phyloP scores from a whole-genome alignment of 2,329 filamentous ascomycete genomes.

The Chlorencoelia australis region DNA sequence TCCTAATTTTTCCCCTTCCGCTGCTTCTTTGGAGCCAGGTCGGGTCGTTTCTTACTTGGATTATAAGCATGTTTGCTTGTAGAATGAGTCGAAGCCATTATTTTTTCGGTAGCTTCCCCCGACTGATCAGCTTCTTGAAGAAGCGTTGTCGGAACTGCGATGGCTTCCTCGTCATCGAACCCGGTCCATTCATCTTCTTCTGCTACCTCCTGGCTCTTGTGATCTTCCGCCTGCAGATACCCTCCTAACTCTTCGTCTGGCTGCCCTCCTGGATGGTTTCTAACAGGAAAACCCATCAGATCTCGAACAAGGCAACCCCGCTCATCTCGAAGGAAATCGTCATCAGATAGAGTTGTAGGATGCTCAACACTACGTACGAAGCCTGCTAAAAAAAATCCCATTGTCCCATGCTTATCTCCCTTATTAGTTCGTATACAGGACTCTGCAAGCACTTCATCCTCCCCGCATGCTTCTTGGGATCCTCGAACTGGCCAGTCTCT shows the following conservation, averaged over 20 bases:
- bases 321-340: slow-evolving; percentile 35
- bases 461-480: slow-evolving; percentile 34
- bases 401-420: slow-evolving; percentile 71
- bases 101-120: too few relatives aligned
- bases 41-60: slow-evolving; percentile 8
- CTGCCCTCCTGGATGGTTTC: slow-evolving; percentile 16
- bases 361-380: slow-evolving; percentile 48
- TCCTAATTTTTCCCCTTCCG: slow-evolving; percentile 13
- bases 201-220: slow-evolving; percentile 10
- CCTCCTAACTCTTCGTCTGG: slow-evolving; percentile 13
- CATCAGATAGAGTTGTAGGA: background rate
- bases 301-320: slow-evolving; percentile 41
- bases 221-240: slow-evolving; percentile 5
- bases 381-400: slow-evolving; percentile 92
- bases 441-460: slow-evolving; percentile 48
- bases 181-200: slow-evolving; percentile 30
- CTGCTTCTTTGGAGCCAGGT: slow-evolving; percentile 12
- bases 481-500: slow-evolving; percentile 63
- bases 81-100: too few relatives aligned
- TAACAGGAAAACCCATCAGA: slow-evolving; percentile 30
- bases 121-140: too few relatives aligned
- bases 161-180: slow-evolving; percentile 30
- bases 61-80: slow-evolving; percentile 9
- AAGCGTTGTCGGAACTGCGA: too few relatives aligned
- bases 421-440: slow-evolving; percentile 76